A percentile compares a stretch with the other conserved stretches of the same genome.
phyloP scores from a whole-genome alignment of 306 rosid species.

The Medicago truncatula region DNA sequence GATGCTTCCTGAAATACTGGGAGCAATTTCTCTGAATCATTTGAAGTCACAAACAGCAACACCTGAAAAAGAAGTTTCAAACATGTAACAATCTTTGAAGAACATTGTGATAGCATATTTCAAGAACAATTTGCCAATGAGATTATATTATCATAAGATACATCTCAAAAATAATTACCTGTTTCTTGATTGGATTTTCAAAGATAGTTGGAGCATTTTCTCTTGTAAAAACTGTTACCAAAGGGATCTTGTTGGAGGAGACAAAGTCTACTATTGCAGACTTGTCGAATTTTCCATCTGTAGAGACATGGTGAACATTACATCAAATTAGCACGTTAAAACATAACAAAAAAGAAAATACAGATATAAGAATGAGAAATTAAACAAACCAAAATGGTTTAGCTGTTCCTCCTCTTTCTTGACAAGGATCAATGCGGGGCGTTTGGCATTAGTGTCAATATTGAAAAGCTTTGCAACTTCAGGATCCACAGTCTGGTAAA shows the following conservation, averaged over 20 bases:
- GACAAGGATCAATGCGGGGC: conserved; percentile 82
- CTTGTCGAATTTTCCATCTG: conserved; percentile 80
- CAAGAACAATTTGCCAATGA: conserved; percentile 21
- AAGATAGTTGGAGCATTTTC: conserved; percentile 85
- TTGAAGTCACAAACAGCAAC: conserved; percentile 73
- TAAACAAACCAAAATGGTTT: conserved; percentile 73
- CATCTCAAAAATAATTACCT: conserved; percentile 60
- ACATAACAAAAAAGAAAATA: not conserved
- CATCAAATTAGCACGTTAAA: conserved; percentile 12
- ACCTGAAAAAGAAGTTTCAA: conserved; percentile 56
- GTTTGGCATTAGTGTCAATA: conserved; percentile 74
- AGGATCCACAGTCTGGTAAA: conserved; percentile 87
- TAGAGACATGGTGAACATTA: conserved; percentile 39
- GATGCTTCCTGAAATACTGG: conserved; percentile 83
- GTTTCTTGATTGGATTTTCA: conserved; percentile 93
- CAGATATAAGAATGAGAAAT: conserved; percentile 6
- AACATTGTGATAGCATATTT: conserved; percentile 3
- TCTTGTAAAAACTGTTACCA: conserved; percentile 81
- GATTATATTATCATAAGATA: conserved; percentile 12
- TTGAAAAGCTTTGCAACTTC: conserved; percentile 94
- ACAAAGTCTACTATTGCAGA: conserved; percentile 79
- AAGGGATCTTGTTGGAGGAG: conserved; percentile 82
- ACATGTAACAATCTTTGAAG: conserved; percentile 31
- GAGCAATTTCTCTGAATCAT: conserved; percentile 71
- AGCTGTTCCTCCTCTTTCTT: conserved; percentile 91